Evolutionary conservation across 352 stramenopile species (phyloP).

Genomic region (Phytophthora niederhauseri): DNA sequence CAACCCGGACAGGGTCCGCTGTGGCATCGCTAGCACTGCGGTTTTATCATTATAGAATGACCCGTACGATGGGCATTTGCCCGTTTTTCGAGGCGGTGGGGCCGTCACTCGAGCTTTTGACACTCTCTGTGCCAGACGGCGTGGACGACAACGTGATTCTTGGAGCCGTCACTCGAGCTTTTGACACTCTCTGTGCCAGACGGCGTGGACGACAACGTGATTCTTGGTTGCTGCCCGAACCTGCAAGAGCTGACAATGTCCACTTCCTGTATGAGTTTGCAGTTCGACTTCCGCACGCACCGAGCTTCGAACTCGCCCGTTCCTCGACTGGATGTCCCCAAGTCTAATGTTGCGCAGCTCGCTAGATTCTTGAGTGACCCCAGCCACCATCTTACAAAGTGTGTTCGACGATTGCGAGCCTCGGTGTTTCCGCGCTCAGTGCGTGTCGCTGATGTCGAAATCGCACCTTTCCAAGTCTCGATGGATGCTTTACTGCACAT

Average conservation of each 20-base stretch:
- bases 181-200: not conserved
- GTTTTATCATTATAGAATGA: not conserved
- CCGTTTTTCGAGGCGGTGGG: not conserved
- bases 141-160: not conserved
- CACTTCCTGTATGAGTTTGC: not conserved
- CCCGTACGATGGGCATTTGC: not conserved
- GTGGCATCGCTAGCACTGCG: not conserved
- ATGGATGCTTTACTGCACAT: not conserved
- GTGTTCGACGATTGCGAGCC: not conserved
- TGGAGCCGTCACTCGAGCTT: not conserved
- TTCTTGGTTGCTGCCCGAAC: not conserved
- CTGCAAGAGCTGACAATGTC: not conserved
- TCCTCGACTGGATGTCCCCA: not conserved
- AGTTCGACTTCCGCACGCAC: not conserved
- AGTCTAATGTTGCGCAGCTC: not conserved
- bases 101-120: not conserved
- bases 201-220: not conserved
- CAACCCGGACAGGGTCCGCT: not conserved
- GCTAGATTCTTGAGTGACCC: not conserved
- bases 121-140: not conserved
- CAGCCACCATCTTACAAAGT: not conserved
- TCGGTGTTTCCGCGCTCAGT: not conserved
- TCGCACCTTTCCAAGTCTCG: not conserved
- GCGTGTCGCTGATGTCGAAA: not conserved
- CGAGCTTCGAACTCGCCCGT: not conserved